Conservation (phyloP, 176 grass and related monocot species). For the Coix lacrymajobi region DNA sequence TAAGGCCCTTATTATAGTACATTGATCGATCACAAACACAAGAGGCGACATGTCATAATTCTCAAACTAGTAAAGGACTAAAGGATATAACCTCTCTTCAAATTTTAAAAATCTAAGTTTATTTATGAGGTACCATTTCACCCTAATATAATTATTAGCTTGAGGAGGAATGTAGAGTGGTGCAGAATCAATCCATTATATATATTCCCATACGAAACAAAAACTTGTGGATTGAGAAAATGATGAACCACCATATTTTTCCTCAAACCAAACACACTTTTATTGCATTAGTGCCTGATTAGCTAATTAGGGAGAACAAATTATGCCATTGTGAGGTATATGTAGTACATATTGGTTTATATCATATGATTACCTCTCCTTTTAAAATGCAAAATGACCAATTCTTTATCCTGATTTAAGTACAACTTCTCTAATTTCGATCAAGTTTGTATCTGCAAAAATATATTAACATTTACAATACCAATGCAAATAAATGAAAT, state of each 20-base stretch:
- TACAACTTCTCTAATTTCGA: not conserved
- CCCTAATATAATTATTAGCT: not conserved
- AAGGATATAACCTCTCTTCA: not conserved
- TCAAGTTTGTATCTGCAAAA: not conserved
- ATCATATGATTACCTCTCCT: not conserved
- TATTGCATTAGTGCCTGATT: not conserved
- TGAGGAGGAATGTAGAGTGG: not conserved
- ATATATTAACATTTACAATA: not conserved
- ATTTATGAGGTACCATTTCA: not conserved
- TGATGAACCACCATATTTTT: not conserved
- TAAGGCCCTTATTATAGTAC: not conserved
- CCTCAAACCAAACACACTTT: not conserved
- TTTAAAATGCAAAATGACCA: not conserved
- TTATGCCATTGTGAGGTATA: not conserved
- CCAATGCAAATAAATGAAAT: too few species aligned
- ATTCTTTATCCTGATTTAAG: not conserved
- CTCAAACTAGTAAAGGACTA: not conserved
- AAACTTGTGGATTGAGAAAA: not conserved
- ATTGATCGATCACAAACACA: not conserved
- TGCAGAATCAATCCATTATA: too few species aligned
- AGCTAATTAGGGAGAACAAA: not conserved
- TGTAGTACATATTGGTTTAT: not conserved
- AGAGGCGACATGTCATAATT: not conserved
- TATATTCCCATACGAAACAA: too few species aligned
- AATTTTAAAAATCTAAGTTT: not conserved